These are phyloP conservation scores for Aspergillus sergii DNA, from an alignment of 2,329 filamentous ascomycete species.

Conservation along the genomic window DNA sequence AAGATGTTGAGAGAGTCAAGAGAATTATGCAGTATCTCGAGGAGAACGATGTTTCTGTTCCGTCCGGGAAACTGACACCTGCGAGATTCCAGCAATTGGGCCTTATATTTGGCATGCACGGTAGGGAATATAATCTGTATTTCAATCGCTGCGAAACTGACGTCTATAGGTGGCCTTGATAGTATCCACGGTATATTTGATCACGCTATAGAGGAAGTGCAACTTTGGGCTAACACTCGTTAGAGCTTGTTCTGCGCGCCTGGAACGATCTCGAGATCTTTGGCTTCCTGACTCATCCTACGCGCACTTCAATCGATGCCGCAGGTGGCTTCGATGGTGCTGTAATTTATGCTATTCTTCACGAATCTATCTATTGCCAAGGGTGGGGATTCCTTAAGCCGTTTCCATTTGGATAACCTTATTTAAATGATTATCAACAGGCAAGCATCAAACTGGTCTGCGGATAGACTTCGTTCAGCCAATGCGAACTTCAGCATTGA, in stretches of 20 bases:
- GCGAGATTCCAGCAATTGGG: slow-evolving; percentile 77
- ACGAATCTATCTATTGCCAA: slow-evolving; percentile 86
- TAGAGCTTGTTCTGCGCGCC: slow-evolving; percentile 68
- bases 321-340: slow-evolving; percentile 71
- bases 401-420: background rate
- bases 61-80: slow-evolving; percentile 72
- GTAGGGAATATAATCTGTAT: slow-evolving; percentile 31
- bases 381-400: slow-evolving; percentile 42
- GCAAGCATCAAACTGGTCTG: slow-evolving; percentile 73
- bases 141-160: slow-evolving; percentile 13
- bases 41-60: slow-evolving; percentile 64
- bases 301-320: slow-evolving; percentile 68
- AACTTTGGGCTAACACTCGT: background rate
- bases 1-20: slow-evolving; percentile 71
- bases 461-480: slow-evolving; percentile 45
- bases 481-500: slow-evolving; percentile 52
- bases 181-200: slow-evolving; percentile 60
- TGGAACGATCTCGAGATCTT: slow-evolving; percentile 74
- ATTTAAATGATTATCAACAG: slow-evolving; percentile 36
- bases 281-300: slow-evolving; percentile 72
- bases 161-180: slow-evolving; percentile 64
- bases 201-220: slow-evolving; percentile 3
- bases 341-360: slow-evolving; percentile 82
- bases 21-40: slow-evolving; percentile 67
- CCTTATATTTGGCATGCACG: slow-evolving; percentile 75